Percentiles rank a stretch among this genome's conserved stretches.
Evolutionary conservation across 305 asterid genomes (phyloP).

Genomic region (Coffea humblotiana): DNA sequence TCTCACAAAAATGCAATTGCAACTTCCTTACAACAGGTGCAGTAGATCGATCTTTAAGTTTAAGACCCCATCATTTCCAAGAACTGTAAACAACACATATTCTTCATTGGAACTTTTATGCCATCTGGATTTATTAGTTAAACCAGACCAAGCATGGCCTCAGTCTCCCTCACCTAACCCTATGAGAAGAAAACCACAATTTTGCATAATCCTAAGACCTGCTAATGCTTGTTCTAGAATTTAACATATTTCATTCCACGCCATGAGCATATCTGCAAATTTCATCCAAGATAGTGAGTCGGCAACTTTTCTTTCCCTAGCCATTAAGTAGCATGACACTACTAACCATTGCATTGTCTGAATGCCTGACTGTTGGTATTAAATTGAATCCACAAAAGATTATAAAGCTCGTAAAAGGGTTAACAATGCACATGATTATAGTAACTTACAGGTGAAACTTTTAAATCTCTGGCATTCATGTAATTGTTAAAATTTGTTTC

Average conservation of each 20-base stretch:
- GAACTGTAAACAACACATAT: neutral
- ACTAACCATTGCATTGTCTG: neutral
- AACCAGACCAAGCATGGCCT: neutral
- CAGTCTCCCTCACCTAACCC: neutral
- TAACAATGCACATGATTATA: neutral
- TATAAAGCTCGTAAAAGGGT: neutral
- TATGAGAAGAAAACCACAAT: neutral
- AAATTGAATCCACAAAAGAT: neutral
- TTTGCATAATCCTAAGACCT: neutral
- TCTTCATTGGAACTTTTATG: neutral
- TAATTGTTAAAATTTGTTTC: neutral
- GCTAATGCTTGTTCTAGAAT: neutral
- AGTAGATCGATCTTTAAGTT: neutral
- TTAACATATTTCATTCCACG: neutral
- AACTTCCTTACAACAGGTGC: neutral
- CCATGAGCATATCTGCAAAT: neutral
- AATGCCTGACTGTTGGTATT: neutral
- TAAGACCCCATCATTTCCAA: neutral
- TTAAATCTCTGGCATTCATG: neutral
- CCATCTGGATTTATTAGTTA: neutral
- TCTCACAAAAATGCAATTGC: neutral
- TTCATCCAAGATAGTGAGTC: neutral
- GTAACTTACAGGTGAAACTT: neutral
- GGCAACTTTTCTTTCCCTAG: neutral
- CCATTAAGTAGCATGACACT: neutral